phyloP scores from a whole-genome alignment of 306 rosid species.

The Cucurbita maxima region DNA sequence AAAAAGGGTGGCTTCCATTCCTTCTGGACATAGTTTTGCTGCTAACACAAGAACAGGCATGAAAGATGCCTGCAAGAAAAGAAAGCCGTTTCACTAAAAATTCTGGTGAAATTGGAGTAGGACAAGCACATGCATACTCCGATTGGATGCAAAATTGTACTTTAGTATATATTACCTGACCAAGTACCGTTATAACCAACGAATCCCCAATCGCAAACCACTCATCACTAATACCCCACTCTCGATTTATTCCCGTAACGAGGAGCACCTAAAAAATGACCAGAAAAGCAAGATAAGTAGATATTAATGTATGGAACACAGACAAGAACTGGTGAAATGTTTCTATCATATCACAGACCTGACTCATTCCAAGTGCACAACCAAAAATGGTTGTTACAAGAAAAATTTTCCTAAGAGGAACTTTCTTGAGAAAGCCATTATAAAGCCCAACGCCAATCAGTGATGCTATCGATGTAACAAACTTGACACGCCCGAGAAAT shows the following conservation, averaged over 20 bases:
- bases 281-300: background rate
- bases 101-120: background rate
- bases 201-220: conserved; percentile 99
- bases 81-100: background rate
- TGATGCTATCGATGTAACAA: conserved; percentile 90
- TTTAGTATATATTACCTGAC: conserved; percentile 44
- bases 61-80: conserved; percentile 55
- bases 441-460: conserved; percentile 85
- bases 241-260: conserved; percentile 71
- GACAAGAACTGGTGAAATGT: background rate
- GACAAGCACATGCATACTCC: background rate
- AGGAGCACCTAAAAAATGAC: conserved; percentile 49
- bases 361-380: conserved; percentile 89
- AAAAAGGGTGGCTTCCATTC: conserved; percentile 95
- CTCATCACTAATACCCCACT: conserved; percentile 80
- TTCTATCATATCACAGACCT: conserved; percentile 28
- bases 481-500: conserved; percentile 90
- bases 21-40: conserved; percentile 92
- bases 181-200: conserved; percentile 76
- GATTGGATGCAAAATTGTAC: background rate
- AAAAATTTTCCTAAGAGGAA: conserved; percentile 67
- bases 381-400: conserved; percentile 66
- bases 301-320: background rate
- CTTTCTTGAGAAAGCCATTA: conserved; percentile 83
- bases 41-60: conserved; percentile 98